These are phyloP conservation scores for Helicostylum pulchrum DNA, from an alignment of 192 early-diverging fungal species.

Conservation along the genomic window DNA sequence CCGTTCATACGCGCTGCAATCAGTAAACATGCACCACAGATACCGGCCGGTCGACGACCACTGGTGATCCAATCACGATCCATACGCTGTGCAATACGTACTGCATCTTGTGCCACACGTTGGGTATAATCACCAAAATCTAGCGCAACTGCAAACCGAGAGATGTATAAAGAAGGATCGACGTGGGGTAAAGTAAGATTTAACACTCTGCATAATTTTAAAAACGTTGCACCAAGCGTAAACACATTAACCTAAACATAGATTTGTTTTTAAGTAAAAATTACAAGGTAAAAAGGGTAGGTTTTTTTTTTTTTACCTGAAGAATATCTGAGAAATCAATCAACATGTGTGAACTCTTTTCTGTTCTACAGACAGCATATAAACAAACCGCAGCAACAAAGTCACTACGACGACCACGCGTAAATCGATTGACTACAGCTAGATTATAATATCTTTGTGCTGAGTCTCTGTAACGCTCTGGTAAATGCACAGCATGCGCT, in stretches of 20 bases:
- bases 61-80: constrained; percentile 91
- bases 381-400: constrained; percentile 86
- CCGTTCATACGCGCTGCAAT: constrained; percentile 91
- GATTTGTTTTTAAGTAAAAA: no score
- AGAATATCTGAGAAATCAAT: constrained; percentile 94
- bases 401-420: constrained; percentile 71
- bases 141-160: constrained; percentile 81
- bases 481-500: constrained; percentile 68
- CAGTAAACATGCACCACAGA: constrained; percentile 89
- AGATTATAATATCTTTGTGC: constrained; percentile 86
- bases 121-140: constrained; percentile 90
- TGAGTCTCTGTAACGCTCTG: constrained; percentile 70
- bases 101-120: constrained; percentile 73
- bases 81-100: constrained; percentile 83
- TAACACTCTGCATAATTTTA: constrained; percentile 66
- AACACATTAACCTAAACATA: constrained; percentile 90
- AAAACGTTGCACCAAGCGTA: constrained; percentile 80
- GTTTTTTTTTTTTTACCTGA: constrained; percentile 46
- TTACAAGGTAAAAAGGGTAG: no score
- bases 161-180: constrained; percentile 91
- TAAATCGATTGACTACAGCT: constrained; percentile 77
- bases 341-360: constrained; percentile 86
- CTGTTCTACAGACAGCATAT: constrained; percentile 85
- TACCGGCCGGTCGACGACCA: constrained; percentile 88
- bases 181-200: constrained; percentile 65